These are phyloP conservation scores for Linnemannia schmuckeri DNA, from an alignment of 192 early-diverging fungal species.

Conservation along the genomic window DNA sequence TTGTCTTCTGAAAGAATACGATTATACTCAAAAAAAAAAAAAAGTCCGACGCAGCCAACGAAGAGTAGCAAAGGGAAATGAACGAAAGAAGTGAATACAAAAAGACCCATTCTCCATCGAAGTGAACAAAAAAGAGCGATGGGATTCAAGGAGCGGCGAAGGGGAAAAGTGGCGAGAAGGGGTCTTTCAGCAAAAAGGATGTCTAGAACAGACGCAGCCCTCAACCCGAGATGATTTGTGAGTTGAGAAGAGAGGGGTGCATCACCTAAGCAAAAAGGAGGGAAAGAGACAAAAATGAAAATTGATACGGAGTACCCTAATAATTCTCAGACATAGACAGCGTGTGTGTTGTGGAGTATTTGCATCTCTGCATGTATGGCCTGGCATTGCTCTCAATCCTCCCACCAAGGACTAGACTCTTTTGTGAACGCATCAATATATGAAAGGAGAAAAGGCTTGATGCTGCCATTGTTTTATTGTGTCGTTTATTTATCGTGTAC, in stretches of 20 bases:
- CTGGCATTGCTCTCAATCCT: background rate
- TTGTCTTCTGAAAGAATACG: too few species aligned
- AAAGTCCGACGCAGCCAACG: background rate
- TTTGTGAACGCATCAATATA: background rate
- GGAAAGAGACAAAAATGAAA: background rate
- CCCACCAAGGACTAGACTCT: background rate
- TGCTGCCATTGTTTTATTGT: too few species aligned
- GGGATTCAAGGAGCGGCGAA: too few species aligned
- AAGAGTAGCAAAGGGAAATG: background rate
- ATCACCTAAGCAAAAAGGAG: background rate
- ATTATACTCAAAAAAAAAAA: background rate
- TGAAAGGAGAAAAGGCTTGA: too few species aligned
- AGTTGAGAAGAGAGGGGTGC: background rate
- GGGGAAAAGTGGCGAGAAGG: background rate
- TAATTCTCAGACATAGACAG: too few species aligned
- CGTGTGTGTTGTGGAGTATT: background rate
- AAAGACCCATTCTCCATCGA: background rate
- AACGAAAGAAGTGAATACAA: background rate
- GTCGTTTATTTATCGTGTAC: too few species aligned
- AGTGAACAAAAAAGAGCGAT: too few species aligned
- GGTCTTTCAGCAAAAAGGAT: background rate
- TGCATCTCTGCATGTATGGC: background rate
- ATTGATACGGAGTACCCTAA: background rate
- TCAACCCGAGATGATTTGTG: too few species aligned
- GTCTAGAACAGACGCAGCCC: background rate